These are phyloP conservation scores for Colletotrichum destructivum DNA, from an alignment of 2,329 filamentous ascomycete species.

Conservation along the genomic window DNA sequence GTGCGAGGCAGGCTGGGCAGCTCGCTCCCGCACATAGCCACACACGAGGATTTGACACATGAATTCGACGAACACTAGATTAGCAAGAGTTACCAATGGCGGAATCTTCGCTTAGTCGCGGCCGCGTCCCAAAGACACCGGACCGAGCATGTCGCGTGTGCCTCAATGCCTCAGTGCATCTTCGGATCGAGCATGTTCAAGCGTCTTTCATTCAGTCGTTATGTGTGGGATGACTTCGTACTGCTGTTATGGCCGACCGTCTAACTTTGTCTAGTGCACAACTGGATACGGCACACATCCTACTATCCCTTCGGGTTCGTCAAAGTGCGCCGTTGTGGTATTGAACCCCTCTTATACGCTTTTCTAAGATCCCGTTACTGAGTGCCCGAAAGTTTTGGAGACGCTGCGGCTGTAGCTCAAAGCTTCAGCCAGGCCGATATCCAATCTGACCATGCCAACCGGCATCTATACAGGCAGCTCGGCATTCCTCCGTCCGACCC, in stretches of 20 bases:
- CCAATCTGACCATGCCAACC: not conserved
- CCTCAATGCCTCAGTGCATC: not conserved
- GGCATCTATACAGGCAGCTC: conserved; percentile 80
- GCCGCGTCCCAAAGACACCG: conserved; percentile 16
- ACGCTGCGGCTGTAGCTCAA: conserved; percentile 5
- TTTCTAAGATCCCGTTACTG: conserved; percentile 5
- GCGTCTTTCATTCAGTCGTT: conserved; percentile 35
- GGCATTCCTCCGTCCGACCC: conserved; percentile 79
- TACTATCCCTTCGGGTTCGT: not conserved
- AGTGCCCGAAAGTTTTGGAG: conserved; percentile 30
- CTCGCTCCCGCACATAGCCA: conserved; percentile 33
- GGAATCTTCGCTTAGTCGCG: conserved; percentile 39
- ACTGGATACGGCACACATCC: conserved; percentile 20
- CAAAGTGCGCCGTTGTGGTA: conserved; percentile 43
- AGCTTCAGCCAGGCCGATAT: too few species aligned
- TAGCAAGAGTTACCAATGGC: conserved; percentile 41
- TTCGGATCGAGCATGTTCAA: not conserved
- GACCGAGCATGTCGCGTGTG: conserved; percentile 5
- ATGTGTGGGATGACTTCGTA: not conserved
- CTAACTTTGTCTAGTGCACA: not conserved
- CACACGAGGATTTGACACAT: conserved; percentile 40
- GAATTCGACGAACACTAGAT: conserved; percentile 43
- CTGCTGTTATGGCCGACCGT: not conserved
- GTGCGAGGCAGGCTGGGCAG: conserved; percentile 41
- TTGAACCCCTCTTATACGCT: conserved; percentile 34